These are phyloP conservation scores for Sporopachydermia lactativora DNA, from an alignment of 805 yeast species.

Conservation along the genomic window DNA sequence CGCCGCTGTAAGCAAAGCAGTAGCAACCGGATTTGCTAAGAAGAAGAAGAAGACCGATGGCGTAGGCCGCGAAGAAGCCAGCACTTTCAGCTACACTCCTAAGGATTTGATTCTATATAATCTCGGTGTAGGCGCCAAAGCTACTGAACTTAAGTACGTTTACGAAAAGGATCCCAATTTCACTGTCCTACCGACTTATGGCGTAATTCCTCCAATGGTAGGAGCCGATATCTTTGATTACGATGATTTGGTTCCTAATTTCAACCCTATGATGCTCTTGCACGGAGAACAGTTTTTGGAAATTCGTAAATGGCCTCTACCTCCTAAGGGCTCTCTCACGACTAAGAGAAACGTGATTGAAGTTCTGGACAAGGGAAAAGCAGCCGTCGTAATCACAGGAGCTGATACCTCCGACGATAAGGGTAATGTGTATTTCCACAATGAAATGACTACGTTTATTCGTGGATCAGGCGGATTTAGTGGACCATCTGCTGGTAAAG, in stretches of 20 bases:
- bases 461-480: slow-evolving; percentile 51
- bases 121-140: slow-evolving; percentile 75
- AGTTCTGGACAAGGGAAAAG: slow-evolving; percentile 72
- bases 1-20: slow-evolving; percentile 31
- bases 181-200: slow-evolving; percentile 80
- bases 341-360: slow-evolving; percentile 59
- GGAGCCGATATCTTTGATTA: slow-evolving; percentile 43
- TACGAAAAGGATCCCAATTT: slow-evolving; percentile 69
- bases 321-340: slow-evolving; percentile 47
- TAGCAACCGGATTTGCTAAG: slow-evolving; percentile 25
- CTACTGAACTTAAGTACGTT: slow-evolving; percentile 60
- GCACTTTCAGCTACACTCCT: slow-evolving; percentile 43
- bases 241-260: slow-evolving; percentile 53
- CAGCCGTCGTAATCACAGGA: slow-evolving; percentile 61
- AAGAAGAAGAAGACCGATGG: slow-evolving; percentile 26
- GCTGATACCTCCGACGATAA: slow-evolving; percentile 59
- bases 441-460: slow-evolving; percentile 74
- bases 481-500: slow-evolving; percentile 35
- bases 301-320: slow-evolving; percentile 62
- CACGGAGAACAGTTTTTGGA: slow-evolving; percentile 94
- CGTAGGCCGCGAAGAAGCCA: slow-evolving; percentile 17
- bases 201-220: slow-evolving; percentile 76
- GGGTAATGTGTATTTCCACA: slow-evolving; percentile 60
- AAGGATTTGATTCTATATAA: slow-evolving; percentile 75
- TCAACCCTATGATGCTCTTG: slow-evolving; percentile 76